Conservation (phyloP, 306 rosid species). For the Citrullus colocynthis region DNA sequence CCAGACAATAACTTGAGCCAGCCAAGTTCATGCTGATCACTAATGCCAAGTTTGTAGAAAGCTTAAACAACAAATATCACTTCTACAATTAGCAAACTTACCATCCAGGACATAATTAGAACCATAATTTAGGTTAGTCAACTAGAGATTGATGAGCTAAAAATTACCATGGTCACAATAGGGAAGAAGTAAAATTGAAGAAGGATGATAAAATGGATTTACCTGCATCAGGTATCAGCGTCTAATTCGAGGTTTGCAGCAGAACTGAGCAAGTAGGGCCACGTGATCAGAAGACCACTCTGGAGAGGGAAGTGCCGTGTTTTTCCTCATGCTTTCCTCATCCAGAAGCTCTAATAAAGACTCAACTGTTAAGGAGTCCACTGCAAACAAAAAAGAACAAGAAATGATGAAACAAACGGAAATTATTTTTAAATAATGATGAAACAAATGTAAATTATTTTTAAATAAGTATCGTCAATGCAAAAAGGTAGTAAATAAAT, state of each 20-base stretch:
- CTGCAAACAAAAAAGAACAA: slow-evolving; percentile 26
- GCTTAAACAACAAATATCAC: neutral
- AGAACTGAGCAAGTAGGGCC: slow-evolving; percentile 88
- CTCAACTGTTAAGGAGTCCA: slow-evolving; percentile 86
- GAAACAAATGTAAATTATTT: neutral
- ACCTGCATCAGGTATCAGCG: slow-evolving; percentile 35
- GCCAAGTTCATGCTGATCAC: neutral
- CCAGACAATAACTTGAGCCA: neutral
- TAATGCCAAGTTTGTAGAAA: neutral
- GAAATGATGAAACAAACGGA: neutral
- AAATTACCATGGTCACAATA: neutral
- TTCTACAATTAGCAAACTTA: neutral
- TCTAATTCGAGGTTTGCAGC: slow-evolving; percentile 72
- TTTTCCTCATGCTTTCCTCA: slow-evolving; percentile 91
- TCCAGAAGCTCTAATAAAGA: slow-evolving; percentile 88
- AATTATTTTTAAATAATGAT: neutral
- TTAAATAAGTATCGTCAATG: neutral
- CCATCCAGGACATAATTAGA: neutral
- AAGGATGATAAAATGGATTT: neutral
- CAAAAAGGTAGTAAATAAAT: neutral
- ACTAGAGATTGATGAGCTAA: neutral
- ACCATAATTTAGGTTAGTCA: neutral
- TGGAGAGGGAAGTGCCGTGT: slow-evolving; percentile 97
- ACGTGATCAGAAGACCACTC: slow-evolving; percentile 99
- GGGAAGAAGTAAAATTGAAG: neutral